Evolutionary conservation across 73 alveolate species (phyloP), one percentile per base, ranked within the genome.

Genomic region (Effrenium voratum): DNA sequence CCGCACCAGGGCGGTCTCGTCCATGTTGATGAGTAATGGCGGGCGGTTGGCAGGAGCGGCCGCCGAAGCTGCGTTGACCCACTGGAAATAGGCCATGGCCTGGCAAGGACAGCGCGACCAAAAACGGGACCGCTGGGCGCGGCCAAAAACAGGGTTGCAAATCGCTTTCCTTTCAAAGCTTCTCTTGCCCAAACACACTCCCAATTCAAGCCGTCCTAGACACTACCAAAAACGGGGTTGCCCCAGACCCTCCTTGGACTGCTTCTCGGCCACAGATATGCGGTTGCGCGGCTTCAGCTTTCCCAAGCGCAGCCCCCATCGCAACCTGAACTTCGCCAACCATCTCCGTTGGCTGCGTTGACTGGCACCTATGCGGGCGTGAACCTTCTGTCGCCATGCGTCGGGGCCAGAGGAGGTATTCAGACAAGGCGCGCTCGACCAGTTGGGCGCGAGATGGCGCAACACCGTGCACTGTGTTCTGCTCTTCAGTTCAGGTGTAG

Each of bases 301-400:
- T 4, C 93, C 93, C 55, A 83, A 16, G 40, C 93, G 75, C 40
- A 55, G 26, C 36, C 93, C 93, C 93, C 93, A 55, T 3, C 93
- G 93, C 52, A 26, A 22, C 79, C 93, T 38, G 59, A 83, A 83
- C 72, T 49, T 46, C 1, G 79, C 93, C 41, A 34, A 19, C 93
- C 93, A 83, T 43, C 1, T 45, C 36, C 73, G 50, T 26, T 83
- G 93, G n/a, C n/a, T n/a, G 41, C 76, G 22, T 28, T 3, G 26
- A 34, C 38, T 13, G 57, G 79, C 36, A 36, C 26, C n/a, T 5
- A 50, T 16, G 0, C 68, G 40, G 8, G 41, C 3, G 2, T 44
- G 77, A 13, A 50, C 41, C 15, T 30, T 49, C 43, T 83, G 79
- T 57, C 52, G 43, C 79, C 38, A 36, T 19, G 3, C 77, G 0